These are phyloP conservation scores for Jimgerdemannia flammicorona DNA, from an alignment of 192 early-diverging fungal genomes.

Conservation along the genomic window DNA sequence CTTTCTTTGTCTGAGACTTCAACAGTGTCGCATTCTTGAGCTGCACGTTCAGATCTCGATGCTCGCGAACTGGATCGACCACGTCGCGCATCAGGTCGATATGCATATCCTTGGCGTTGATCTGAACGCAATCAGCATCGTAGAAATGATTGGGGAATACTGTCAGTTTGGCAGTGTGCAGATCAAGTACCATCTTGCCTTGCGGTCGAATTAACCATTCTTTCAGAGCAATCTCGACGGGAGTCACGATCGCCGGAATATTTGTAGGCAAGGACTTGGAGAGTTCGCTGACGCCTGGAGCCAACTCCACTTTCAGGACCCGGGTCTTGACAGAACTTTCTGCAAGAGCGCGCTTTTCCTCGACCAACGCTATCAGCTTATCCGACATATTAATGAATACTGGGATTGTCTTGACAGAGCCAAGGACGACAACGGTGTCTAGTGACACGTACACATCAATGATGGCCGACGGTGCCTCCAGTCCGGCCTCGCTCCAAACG, in stretches of 20 bases:
- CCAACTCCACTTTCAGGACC: neutral
- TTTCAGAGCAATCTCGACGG: neutral
- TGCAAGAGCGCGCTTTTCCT: conserved; percentile 49
- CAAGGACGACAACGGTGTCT: conserved; percentile 10
- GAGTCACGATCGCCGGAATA: neutral
- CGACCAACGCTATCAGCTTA: conserved; percentile 41
- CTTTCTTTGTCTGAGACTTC: conserved; percentile 27
- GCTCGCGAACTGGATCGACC: neutral
- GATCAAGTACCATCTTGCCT: conserved; percentile 15
- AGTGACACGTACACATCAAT: conserved; percentile 23
- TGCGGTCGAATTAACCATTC: conserved; percentile 13
- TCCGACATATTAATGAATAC: conserved; percentile 46
- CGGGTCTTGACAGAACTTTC: neutral
- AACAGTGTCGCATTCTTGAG: conserved; percentile 24
- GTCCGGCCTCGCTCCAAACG: conserved; percentile 31
- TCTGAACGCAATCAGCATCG: conserved; percentile 40
- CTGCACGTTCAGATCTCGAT: conserved; percentile 20
- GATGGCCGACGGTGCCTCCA: conserved; percentile 23
- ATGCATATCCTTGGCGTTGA: conserved; percentile 18
- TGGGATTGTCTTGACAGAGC: conserved; percentile 48
- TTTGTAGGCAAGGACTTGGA: neutral
- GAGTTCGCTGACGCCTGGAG: neutral
- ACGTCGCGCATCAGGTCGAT: neutral
- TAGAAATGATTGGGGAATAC: conserved; percentile 42
- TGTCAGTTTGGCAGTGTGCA: conserved; percentile 21